Conservation (phyloP, 345 rosid genomes). For the Cardiospermum halicacabum region DNA sequence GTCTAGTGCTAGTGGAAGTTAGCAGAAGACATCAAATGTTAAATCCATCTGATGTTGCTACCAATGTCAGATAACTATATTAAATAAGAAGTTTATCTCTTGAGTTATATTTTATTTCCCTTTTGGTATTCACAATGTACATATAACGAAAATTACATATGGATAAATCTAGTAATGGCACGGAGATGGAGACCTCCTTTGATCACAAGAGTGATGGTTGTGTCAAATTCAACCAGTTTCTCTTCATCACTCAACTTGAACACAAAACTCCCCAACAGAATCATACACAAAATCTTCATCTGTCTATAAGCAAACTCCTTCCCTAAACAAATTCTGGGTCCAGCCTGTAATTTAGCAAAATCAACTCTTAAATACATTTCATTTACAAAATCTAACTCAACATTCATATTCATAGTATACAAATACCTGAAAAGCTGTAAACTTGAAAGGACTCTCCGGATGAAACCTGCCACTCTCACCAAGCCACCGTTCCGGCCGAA, state of each 20-base stretch:
- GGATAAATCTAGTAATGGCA: slow-evolving; percentile 16
- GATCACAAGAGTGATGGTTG: slow-evolving; percentile 23
- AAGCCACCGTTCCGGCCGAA: slow-evolving; percentile 32
- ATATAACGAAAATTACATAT: neutral
- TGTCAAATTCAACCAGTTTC: neutral
- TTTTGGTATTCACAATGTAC: too few species aligned
- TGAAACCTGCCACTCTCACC: slow-evolving; percentile 18
- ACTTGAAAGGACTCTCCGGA: slow-evolving; percentile 23
- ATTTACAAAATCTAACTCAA: neutral
- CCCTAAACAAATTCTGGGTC: slow-evolving; percentile 32
- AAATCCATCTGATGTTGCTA: neutral
- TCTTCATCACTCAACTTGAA: slow-evolving; percentile 18
- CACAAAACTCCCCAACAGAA: slow-evolving; percentile 14
- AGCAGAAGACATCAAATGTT: neutral
- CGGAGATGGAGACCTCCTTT: slow-evolving; percentile 21
- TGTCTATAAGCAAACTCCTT: slow-evolving; percentile 31
- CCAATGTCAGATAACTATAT: too few species aligned
- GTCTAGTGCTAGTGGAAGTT: neutral
- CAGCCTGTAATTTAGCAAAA: slow-evolving; percentile 13
- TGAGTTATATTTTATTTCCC: too few species aligned
- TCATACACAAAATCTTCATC: slow-evolving; percentile 23
- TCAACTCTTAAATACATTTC: neutral
- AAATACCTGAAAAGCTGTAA: slow-evolving; percentile 28
- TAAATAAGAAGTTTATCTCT: too few species aligned
- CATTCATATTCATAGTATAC: neutral